Evolutionary conservation across 345 rosid genomes (phyloP).

Genomic region (Moricandia arvensis): DNA sequence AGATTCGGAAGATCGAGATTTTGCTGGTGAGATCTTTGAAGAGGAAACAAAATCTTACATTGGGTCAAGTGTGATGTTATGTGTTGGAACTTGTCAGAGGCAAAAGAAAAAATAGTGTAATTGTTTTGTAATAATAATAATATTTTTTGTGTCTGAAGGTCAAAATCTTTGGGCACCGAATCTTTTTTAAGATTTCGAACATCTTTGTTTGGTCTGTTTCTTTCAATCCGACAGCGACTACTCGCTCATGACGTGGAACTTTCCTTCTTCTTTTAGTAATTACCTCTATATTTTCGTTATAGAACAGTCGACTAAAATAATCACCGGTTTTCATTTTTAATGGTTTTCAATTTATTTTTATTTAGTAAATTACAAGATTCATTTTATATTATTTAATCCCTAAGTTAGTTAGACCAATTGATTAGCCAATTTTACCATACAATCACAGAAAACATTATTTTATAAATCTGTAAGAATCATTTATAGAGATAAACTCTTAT

Average conservation of each 20-base stretch:
- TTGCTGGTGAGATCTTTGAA: constrained; percentile 37
- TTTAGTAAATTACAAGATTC: not conserved
- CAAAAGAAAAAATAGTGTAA: not conserved
- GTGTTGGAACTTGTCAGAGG: constrained; percentile 37
- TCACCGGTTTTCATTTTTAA: not conserved
- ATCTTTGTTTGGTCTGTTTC: constrained; percentile 41
- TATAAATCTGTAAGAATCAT: not conserved
- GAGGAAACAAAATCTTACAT: constrained; percentile 31
- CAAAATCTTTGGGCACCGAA: constrained; percentile 32
- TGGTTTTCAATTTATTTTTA: not conserved
- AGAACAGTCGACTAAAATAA: not conserved
- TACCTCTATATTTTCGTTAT: not conserved
- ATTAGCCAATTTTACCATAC: not conserved
- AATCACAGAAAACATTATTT: not conserved
- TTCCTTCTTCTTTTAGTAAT: constrained; percentile 24
- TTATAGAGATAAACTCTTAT: not conserved
- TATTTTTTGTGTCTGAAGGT: not conserved
- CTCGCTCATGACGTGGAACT: constrained; percentile 28
- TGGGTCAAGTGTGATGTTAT: constrained; percentile 36
- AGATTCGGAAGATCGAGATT: constrained; percentile 33
- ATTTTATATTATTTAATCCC: not conserved
- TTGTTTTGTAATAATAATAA: not conserved
- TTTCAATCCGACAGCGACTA: constrained; percentile 37
- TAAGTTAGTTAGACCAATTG: not conserved
- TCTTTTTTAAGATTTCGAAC: constrained; percentile 33